A percentile compares a stretch with the other conserved stretches of the same genome.
Evolutionary conservation across 2,329 filamentous ascomycete species (phyloP).

Genomic region (Aspergillus fischeri): DNA sequence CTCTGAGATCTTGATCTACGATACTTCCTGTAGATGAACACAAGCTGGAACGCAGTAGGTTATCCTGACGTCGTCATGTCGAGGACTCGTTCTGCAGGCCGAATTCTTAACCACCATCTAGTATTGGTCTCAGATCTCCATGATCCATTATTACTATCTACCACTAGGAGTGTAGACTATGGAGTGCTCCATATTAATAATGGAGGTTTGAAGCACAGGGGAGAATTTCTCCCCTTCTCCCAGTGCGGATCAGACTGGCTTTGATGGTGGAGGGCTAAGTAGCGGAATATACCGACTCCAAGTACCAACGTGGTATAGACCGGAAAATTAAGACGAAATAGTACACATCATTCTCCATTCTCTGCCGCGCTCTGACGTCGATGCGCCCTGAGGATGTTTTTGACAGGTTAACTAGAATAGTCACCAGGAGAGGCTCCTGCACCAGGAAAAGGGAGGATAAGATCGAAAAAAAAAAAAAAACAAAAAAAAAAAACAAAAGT

Average conservation of each 20-base stretch:
- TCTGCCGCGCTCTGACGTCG: slow-evolving; percentile 28
- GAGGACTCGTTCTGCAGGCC: neutral
- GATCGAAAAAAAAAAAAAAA: neutral
- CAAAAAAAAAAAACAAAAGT: slow-evolving; percentile 1
- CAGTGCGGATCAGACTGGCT: no score
- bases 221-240: neutral
- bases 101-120: neutral
- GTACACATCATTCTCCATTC: neutral
- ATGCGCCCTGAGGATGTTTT: neutral
- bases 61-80: neutral
- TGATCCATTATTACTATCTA: neutral
- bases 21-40: neutral
- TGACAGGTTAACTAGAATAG: neutral
- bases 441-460: neutral
- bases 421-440: neutral
- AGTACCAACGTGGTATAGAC: slow-evolving; percentile 9
- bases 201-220: neutral
- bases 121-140: neutral
- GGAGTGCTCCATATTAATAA: neutral
- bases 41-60: neutral
- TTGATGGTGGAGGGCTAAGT: neutral
- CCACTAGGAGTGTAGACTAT: neutral
- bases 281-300: neutral
- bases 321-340: slow-evolving; percentile 2
- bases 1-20: neutral